Evolutionary conservation across 345 rosid genomes (phyloP), one percentile per base, ranked within the genome.

Genomic region (Noccaea caerulescens): DNA sequence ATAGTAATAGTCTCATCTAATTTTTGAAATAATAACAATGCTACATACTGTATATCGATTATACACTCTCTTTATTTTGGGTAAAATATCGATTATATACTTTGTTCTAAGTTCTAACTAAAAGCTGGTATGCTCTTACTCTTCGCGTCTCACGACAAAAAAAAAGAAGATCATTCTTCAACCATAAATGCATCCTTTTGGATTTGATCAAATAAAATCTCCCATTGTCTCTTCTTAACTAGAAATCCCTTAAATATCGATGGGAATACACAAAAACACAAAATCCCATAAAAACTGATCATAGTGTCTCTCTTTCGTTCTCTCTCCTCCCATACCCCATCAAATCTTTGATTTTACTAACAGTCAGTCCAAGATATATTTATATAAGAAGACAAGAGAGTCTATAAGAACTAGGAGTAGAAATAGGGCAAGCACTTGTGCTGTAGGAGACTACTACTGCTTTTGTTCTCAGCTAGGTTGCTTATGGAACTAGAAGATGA

Each of bases 291-390:
- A 56, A 61, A 69, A 68, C 69, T 53, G 46, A 75, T 75, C 58
- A 16, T 32, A 56, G 7, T 33, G 37, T 54, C 38, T 52, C 72
- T 27, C 50, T 38, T 53, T 33, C 72, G 39, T 61, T 62, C 62
- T 54, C 63, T 45, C 66, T 53, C 63, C 57, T 49, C 76, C 85
- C 95, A 81, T 81, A 82, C 86, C 87, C 87, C 85, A 80, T 87
- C 91, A 86, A 82, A 86, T 87, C 89, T 80, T 82, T 80, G 83
- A 80, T 80, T 52, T 82, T 84, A 76, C 83, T 79, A 79, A 77
- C 82, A 73, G 80, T 76, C 83, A 82, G 84, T 72, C 69, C 75
- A 75, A 72, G 32, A 72, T 64, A 59, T 75, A 71, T 65, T 63
- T 61, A 65, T 64, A 72, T 71, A 65, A 72, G 66, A 76, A 71